Percentiles rank a stretch among this genome's conserved stretches.
phyloP scores from a whole-genome alignment of 306 rosid genomes.

The Cucurbita pepo region DNA sequence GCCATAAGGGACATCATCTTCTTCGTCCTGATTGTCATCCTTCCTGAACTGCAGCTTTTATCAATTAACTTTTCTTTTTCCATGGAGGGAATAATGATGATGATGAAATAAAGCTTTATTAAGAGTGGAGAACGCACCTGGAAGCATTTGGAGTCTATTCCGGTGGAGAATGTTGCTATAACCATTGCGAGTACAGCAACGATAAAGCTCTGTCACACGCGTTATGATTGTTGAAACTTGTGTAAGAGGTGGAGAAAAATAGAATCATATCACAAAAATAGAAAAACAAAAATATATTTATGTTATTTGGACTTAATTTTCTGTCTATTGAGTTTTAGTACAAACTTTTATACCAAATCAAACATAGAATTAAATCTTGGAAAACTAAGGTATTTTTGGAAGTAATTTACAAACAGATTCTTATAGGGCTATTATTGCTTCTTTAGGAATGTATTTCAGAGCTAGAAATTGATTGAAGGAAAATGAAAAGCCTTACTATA shows the following conservation, averaged over 20 bases:
- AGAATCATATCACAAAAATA: background rate
- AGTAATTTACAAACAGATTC: no score
- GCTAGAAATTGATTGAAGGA: background rate
- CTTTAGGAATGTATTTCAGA: background rate
- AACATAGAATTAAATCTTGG: background rate
- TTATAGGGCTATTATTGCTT: background rate
- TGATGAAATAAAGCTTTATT: background rate
- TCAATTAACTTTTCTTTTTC: slow-evolving; percentile 8
- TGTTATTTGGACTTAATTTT: background rate
- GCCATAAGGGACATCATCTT: slow-evolving; percentile 89
- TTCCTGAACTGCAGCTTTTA: slow-evolving; percentile 46
- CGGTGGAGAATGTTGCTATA: slow-evolving; percentile 84
- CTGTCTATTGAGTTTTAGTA: background rate
- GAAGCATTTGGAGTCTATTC: slow-evolving; percentile 84
- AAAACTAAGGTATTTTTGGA: background rate
- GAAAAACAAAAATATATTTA: background rate
- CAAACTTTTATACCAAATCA: background rate
- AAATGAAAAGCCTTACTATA: slow-evolving; percentile 38
- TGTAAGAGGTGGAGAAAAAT: background rate
- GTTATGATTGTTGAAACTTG: background rate
- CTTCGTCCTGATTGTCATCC: slow-evolving; percentile 37
- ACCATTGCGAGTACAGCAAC: slow-evolving; percentile 73
- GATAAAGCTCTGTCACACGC: slow-evolving; percentile 62
- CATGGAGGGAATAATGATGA: slow-evolving; percentile 4
- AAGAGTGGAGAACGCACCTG: slow-evolving; percentile 40